Evolutionary conservation across 257 asterid species (phyloP), one percentile per base, ranked within the genome.

Genomic region (Cordia subcordata): DNA sequence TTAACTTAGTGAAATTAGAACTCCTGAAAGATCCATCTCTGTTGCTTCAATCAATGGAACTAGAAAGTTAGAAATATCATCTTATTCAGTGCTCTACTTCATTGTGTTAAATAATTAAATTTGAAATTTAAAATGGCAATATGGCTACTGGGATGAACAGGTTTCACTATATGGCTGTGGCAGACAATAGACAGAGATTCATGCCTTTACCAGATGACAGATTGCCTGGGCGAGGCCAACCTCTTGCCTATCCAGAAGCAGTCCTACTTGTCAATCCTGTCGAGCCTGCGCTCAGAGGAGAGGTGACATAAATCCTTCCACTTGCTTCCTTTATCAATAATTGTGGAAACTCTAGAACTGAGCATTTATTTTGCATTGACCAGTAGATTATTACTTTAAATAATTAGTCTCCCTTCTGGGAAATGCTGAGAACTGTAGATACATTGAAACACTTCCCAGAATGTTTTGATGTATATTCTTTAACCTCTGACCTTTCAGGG

Each of bases 121-220:
- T 50, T 53, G 8, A 37, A 39, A 8, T 42, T 21, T 23, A 44
- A 55, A 46, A 58, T 52, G 42, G 54, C 40, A 39, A 20, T 60
- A 4, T 12, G 47, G 37, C 22, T 21, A 32, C 62, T 58, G 50
- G 58, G 39, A 17, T 64, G 54, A 17, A 51, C 62, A 88, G 96
- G 82, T 89, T 89, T 79, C 81, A 57, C 13, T 89, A 83, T 66
- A 86, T 89, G 96, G 94, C 94, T 11, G 70, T 81, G 61, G 84
- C 85, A 60, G 95, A 83, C 58, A 73, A 83, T 66, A 76, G 88
- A 49, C 84, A 60, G 63, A 72, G 96, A 57, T 63, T 74, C 49
- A 85, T 85, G 95, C 96, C 96, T 21, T 75, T 79, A 51, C 95
- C 95, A 47, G 96, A 88, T 38, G 96, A 88, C 52, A 70, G 96